Base-by-base conservation (phyloP, 2,329 filamentous ascomycete genomes). In the Simplicillium aogashimaense region DNA sequence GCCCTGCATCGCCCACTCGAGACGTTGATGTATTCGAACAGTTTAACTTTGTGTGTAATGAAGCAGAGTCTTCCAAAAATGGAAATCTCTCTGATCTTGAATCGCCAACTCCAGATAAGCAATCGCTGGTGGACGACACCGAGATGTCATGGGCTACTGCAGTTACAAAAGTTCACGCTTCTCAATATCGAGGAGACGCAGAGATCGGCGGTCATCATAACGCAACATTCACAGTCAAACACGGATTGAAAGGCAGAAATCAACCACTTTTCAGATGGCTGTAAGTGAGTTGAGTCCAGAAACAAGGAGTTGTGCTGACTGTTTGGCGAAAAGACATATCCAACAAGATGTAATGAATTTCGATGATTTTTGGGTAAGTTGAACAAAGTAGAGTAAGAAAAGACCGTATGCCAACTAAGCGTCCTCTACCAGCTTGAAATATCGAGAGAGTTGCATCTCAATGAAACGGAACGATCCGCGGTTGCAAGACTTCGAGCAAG, bases 241-340 rank as follows among this genome's bases (percentile, higher is more conserved):
- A 64, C 18, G 59, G 62, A 15, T 40, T 52, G 3, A 54, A 50
- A 35, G 52, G 47, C 5, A 53, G 52, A 25, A 52, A 50, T 3
- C 53, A 59, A 11, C 53, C 62, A 8, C 45, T 68, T 1, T 69
- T 66, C 35, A 57, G 57, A 46, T 69, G 65, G 64, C 56, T 68
- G 57, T 63, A 38, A 42, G 53, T 53, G 25, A 4, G 1, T 6
- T 8, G 12, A n/a, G 3, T 11, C 3, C 3, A 25, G 2, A 7
- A 7, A 3, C 0, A 7, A 28, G 15, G 9, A 7, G 14, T n/a
- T 18, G 12, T n/a, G n/a, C 48, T 59, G 29, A 56, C 37, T 10
- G 3, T 11, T 18, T 1, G 4, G 9, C 3, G n/a, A n/a, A n/a
- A 11, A 63, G 60, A 2, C 60, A 68, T 43, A 43, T 67, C 15